Conservation (phyloP, 2,329 filamentous ascomycete genomes). For the Fusarium sp. region DNA sequence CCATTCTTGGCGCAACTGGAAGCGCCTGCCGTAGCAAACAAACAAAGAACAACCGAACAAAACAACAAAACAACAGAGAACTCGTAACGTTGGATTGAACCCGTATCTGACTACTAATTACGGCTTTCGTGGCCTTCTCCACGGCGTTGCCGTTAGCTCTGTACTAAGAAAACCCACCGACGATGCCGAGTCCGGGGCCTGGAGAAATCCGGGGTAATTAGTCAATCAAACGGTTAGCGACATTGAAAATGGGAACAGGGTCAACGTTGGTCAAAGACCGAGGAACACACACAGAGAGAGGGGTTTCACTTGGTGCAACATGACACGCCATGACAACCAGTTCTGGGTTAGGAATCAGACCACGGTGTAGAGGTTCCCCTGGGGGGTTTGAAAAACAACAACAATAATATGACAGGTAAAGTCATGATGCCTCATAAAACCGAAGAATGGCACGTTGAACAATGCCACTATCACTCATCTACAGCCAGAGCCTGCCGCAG, state of each 20-base stretch:
- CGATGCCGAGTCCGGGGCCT: conserved; percentile 23
- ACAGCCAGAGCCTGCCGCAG: not conserved
- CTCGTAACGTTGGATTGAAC: conserved; percentile 8
- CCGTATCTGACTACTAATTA: not conserved
- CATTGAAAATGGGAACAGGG: not conserved
- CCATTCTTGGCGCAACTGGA: conserved; percentile 3
- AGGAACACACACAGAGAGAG: not conserved
- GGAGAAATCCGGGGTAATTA: conserved; percentile 40
- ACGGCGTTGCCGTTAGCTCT: conserved; percentile 30
- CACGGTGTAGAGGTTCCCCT: not conserved
- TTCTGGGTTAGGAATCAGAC: conserved; percentile 16
- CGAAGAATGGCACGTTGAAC: conserved; percentile 9
- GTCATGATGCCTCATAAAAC: conserved; percentile 13
- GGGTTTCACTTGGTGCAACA: conserved; percentile 23
- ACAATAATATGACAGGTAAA: conserved; percentile 34
- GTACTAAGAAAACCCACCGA: conserved; percentile 22
- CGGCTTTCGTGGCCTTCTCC: not conserved
- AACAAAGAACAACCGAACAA: not conserved
- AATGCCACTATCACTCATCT: conserved; percentile 11
- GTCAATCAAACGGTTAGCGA: conserved; percentile 8
- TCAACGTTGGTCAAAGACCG: too few species aligned
- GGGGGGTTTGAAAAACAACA: not conserved
- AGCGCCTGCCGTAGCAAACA: conserved; percentile 14
- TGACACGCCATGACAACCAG: conserved; percentile 21
- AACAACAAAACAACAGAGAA: not conserved